Base-by-base conservation (phyloP, 768 basidiomycete species). In the Pleurotus platypus region DNA sequence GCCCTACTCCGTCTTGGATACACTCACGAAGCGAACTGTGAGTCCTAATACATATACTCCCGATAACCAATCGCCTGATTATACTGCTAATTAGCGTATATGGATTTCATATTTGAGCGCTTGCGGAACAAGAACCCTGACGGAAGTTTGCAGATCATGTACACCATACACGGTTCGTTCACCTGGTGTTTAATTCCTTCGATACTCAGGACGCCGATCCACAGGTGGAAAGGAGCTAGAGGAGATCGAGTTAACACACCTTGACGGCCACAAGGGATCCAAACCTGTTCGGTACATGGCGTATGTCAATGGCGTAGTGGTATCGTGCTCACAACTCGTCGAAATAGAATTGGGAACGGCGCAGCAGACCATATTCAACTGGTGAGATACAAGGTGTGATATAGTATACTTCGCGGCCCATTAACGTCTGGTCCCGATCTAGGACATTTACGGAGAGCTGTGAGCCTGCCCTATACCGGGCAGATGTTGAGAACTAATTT, bases 401-500 rank as follows among this genome's bases (percentile, higher is more conserved):
- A 2, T 11, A 4, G 30, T 11, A 26, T 35, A 61, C 74, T 48
- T 56, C 8, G 53, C 58, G 20, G 26, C 12, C 15, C 30, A 57
- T 39, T 15, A 48, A 3, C 7, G 38, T 11, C 45, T 53, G 26
- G 37, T 5, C 1, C 20, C 61, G 39, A 26, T 50, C n/a, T 60
- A 94, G 92, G 96, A 99, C 69, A 98, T 99, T 56, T 98, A 98
- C 62, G 96, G 96, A 30, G 95, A 97, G 73, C 70, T 94, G 91
- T 91, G 68, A 63, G 82, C 62, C 24, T 49, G 51, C 47, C 24
- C 30, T 42, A 0, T 0, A 51, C 5, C 16, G 57, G 35, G 60
- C 24, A 4, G 16, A 8, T 57, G 1, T 18, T 55, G 1, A 50
- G 9, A 53, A 45, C 49, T 59, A 26, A 55, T 20, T 0, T 15